phyloP scores from a whole-genome alignment of 2,329 filamentous ascomycete genomes.

The Venturia carpophila region DNA sequence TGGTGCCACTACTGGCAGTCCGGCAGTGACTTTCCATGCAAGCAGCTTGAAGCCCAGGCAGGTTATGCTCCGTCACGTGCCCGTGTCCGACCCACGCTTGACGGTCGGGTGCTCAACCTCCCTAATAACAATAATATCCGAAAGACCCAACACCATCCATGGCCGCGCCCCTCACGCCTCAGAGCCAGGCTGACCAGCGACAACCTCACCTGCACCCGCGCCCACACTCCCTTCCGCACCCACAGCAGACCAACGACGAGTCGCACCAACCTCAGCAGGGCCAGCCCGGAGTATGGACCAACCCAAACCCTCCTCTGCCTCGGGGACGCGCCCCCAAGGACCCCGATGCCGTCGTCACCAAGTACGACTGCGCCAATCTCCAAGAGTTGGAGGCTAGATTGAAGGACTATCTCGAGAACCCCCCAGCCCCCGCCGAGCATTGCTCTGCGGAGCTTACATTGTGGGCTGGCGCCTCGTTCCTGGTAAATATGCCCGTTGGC shows the following conservation, averaged over 20 bases:
- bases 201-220: background rate
- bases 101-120: background rate
- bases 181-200: background rate
- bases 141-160: constrained; percentile 3
- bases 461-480: constrained; percentile 32
- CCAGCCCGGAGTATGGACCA: constrained; percentile 19
- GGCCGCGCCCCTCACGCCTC: background rate
- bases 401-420: constrained; percentile 29
- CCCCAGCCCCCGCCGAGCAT: constrained; percentile 31
- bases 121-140: background rate
- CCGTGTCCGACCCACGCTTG: too few relatives aligned
- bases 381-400: constrained; percentile 32
- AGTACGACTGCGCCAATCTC: constrained; percentile 28
- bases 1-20: too few relatives aligned
- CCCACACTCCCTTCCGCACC: background rate
- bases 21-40: too few relatives aligned
- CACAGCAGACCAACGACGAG: background rate
- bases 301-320: constrained; percentile 24
- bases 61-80: background rate
- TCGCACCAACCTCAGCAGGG: background rate
- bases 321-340: constrained; percentile 33
- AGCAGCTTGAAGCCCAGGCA: too few relatives aligned
- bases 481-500: constrained; percentile 22
- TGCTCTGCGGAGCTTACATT: constrained; percentile 33
- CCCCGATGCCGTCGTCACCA: constrained; percentile 29